phyloP scores from a whole-genome alignment of 2,329 filamentous ascomycete species.

The Fusarium keratoplasticum region DNA sequence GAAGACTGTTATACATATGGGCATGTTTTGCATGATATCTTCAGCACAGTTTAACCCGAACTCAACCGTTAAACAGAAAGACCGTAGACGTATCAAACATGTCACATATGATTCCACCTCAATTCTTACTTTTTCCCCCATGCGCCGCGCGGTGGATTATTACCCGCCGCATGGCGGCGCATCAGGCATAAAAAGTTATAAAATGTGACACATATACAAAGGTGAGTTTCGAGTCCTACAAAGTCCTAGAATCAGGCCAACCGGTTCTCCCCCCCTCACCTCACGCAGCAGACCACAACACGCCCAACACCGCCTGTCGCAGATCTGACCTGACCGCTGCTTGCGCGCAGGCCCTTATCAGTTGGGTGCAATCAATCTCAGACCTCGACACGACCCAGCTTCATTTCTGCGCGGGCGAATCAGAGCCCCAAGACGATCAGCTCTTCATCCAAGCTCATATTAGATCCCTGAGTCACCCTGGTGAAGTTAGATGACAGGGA shows the following conservation, averaged over 20 bases:
- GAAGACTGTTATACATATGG: background rate
- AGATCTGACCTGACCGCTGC: constrained; percentile 24
- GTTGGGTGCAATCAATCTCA: constrained; percentile 30
- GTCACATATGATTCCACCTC: background rate
- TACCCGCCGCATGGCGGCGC: background rate
- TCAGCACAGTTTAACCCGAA: background rate
- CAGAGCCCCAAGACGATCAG: background rate
- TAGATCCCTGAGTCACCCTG: constrained; percentile 31
- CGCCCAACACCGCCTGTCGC: constrained; percentile 27
- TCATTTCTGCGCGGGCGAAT: constrained; percentile 24
- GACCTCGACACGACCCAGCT: constrained; percentile 1
- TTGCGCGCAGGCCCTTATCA: constrained; percentile 22
- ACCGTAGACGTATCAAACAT: background rate
- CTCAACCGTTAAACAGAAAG: background rate
- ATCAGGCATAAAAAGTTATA: background rate
- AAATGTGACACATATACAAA: background rate
- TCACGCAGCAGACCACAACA: constrained; percentile 7
- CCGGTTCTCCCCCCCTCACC: background rate
- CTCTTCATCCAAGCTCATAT: constrained; percentile 33
- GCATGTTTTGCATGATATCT: background rate
- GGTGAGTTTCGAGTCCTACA: constrained; percentile 4
- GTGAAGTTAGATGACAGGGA: constrained; percentile 24
- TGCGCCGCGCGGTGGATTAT: background rate
- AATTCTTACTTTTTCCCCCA: background rate
- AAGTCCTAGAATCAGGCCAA: constrained; percentile 2